Base-by-base conservation (phyloP, 2,329 filamentous ascomycete genomes). In the Ceratocystis huliohia region DNA sequence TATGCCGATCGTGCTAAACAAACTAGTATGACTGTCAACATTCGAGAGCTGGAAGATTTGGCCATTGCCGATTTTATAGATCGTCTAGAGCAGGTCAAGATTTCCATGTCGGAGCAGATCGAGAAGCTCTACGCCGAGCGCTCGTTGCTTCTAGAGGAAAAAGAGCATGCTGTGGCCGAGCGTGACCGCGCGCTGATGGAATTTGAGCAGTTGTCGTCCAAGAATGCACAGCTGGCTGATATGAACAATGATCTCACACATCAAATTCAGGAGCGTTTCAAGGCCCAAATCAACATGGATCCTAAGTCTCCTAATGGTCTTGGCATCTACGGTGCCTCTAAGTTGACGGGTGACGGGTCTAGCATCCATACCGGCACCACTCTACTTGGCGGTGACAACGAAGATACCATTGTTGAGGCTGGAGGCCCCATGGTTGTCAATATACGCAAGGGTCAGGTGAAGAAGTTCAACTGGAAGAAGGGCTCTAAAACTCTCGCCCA, bases 381-480 rank as follows among this genome's bases (percentile, higher is more conserved):
- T 2, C 86, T 86, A 0, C 74, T 86, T 71, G 79, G 87, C 64
- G 79, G 82, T 8, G 84, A 86, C 69, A 81, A 83, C 20, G 88
- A 89, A 59, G 91, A 94, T 50, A 81, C 80, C 0, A 80, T 84
- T 66, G 75, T 85, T n/a, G 82, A 85, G 69, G 81, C 85, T 33
- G 88, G 90, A 1, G 88, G 90, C 1, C 92, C 94, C n/a, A 94
- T 96, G 68, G 89, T 97, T 44, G 89, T 97, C 68, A 95, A 94
- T 72, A 95, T 97, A 69, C 86, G 91, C 72, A 97, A 96, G 78
- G 91, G 89, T 37, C 91, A 96, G 74, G 86, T 88, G 65, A 96
- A 91, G 79, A 97, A 96, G 75, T 96, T 96, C 78, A 96, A 96
- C 78, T 97, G 94, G 92, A 96, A 96, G 82, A 96, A 95, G 79